Base-by-base conservation (phyloP, 495 filamentous ascomycete species). In the Jackrogersella multiformis region DNA sequence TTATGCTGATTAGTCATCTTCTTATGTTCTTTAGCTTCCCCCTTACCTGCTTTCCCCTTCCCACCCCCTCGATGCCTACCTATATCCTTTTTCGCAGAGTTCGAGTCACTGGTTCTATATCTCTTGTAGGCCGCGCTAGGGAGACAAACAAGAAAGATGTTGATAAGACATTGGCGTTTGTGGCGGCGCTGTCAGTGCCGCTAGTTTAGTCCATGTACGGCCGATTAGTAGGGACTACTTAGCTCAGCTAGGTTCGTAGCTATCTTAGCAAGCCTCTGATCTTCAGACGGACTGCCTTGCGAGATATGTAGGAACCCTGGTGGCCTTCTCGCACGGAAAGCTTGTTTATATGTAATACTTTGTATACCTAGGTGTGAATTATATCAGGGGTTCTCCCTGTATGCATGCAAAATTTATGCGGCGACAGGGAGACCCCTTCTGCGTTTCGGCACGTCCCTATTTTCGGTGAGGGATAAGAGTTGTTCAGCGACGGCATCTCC, bases 341-440 rank as follows among this genome's bases (percentile, higher is more conserved):
- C 4, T 18, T 35, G 24, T 15, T n/a, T 55, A 46, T 55, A 20
- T 48, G 13, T 41, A 12, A n/a, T 55, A 10, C 13, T n/a, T n/a
- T n/a, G n/a, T n/a, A n/a, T n/a, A n/a, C n/a, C n/a, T n/a, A n/a
- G n/a, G n/a, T n/a, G n/a, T n/a, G n/a, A n/a, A n/a, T n/a, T n/a
- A n/a, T n/a, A 51, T 41, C 64, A 61, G 38, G 64, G 56, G 35
- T 23, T 4, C 39, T 60, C 63, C 63, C n/a, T 66, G 63, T 39
- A 44, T 30, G 24, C 23, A 28, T 34, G 36, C 28, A 30, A 20
- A 39, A 46, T 46, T 61, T 32, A 60, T 56, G 13, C 28, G 48
- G 24, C 34, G 56, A 36, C 56, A 66, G 46, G 57, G 61, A 62
- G 56, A 46, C 41, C 66, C 66, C 56, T 58, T 61, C 16, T 35